Base-by-base conservation (phyloP, 495 filamentous ascomycete genomes). In the Pseudoneurospora amorphoporcata region DNA sequence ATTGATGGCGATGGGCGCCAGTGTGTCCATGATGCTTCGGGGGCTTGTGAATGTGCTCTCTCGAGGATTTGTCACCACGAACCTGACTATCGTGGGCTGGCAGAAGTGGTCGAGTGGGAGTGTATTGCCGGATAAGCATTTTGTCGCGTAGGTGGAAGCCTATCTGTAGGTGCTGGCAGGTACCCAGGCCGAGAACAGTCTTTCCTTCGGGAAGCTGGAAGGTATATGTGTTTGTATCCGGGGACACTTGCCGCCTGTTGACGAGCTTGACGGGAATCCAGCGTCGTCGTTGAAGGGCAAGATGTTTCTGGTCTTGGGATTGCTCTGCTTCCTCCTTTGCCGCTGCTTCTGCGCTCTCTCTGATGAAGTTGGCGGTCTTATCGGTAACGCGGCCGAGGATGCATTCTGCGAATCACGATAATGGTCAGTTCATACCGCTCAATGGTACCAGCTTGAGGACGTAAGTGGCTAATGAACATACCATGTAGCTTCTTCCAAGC, bases 331-430 rank as follows among this genome's bases (percentile, higher is more conserved):
- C 70, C 42, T 79, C 77, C 37, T 75, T 75, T 16, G 76, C 77
- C 14, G 70, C 72, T 6, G 71, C 71, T 68, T 82, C 77, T 7
- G 79, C 78, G 9, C 77, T 74, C 19, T 75, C 68, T 69, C 78
- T 80, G 42, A 82, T 83, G 41, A 70, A 82, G 8, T 79, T 74
- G 69, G 72, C 76, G 19, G 80, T 74, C 43, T 82, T 83, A n/a
- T 82, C 47, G 17, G 82, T 81, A 8, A 82, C 80, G 0, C 74
- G 69, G 32, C 82, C 82, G 3, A 83, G 72, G 53, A 79, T 70
- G 70, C 80, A 82, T 75, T 82, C 82, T 78, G 71, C n/a, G 17
- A 10, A 29, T 12, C 7, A 12, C 3, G 8, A 32, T 40, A 2
- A 68, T 16, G 6, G 39, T 29, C 17, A 39, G 14, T 23, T 8